Evolutionary conservation across 306 rosid species (phyloP), one percentile per base, ranked within the genome.

Genomic region (Lathyrus tuberosus): DNA sequence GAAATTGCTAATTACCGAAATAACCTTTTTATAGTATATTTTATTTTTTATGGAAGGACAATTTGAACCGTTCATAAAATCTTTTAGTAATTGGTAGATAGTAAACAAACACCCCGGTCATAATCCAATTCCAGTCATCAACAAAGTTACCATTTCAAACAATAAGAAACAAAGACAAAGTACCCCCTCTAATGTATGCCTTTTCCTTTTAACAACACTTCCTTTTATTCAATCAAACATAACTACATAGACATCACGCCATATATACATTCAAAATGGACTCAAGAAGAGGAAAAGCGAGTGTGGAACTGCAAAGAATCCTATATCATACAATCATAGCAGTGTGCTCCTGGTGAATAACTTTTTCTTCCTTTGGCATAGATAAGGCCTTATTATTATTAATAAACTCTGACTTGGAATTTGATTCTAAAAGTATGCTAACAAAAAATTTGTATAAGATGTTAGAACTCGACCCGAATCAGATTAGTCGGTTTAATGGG

Each of bases 361-460:
- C 28, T 52, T 22, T 18, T 20, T 10, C 58, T 52, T 18, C 13
- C 31, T 14, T 20, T 9, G 8, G 7, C 14, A 18, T 18, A 9
- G 7, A 9, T 26, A 52, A 12, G 5, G 33, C 33, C 15, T 20
- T 10, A 10, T 20, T 20, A 22, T 22, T 18, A 53, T 11, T 20
- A 20, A 53, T 53, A 30, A 53, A 53, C 15, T 4, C 59, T 5
- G 59, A 48, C 43, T 48, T 12, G 18, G 43, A 44, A 37, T 38
- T 28, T 49, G 44, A 15, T 73, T 51, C 30, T 10, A 17, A 53
- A 53, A 64, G 57, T 9, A 71, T 16, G 43, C 18, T 54, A 26
- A 18, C 46, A 11, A 66, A 11, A 66, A 18, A 41, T 44, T 33
- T 74, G 57, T 56, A 20, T 41, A 62, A 30, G n/a, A n/a, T n/a